A percentile compares a stretch with the other conserved stretches of the same genome.
These are phyloP conservation scores for Mortierella claussenii DNA, from an alignment of 192 early-diverging fungal genomes.

Conservation along the genomic window DNA sequence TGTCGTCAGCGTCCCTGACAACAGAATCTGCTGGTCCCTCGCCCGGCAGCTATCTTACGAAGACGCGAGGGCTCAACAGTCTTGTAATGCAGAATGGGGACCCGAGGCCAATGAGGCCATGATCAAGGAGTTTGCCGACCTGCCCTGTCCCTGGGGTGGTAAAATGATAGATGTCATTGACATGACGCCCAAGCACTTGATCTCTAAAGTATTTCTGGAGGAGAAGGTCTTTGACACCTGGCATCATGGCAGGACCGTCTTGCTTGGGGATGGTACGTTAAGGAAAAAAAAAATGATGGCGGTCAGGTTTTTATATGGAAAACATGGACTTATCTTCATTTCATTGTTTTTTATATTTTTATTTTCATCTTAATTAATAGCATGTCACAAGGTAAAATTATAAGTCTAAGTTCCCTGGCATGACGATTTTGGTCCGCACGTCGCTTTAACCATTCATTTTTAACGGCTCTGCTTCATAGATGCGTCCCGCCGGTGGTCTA, in stretches of 20 bases:
- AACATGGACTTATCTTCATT: neutral
- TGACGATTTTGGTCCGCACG: neutral
- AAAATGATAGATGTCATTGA: neutral
- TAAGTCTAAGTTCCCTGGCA: neutral
- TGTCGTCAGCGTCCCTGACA: neutral
- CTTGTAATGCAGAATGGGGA: neutral
- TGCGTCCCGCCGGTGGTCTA: neutral
- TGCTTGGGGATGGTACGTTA: neutral
- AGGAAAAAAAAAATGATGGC: neutral
- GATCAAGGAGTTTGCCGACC: conserved; percentile 2
- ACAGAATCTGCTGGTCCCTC: neutral
- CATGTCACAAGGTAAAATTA: neutral
- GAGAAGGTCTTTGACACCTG: conserved; percentile 2
- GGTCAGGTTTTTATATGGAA: no score
- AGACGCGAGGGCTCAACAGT: neutral
- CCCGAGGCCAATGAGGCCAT: neutral
- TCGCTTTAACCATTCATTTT: neutral
- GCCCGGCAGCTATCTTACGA: neutral
- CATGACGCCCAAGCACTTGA: neutral
- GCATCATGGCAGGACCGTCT: neutral
- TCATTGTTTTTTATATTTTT: neutral
- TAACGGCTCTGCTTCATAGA: neutral
- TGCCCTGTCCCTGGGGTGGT: neutral
- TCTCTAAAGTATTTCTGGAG: neutral
- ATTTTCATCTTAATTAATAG: no score